Base-by-base conservation (phyloP, 495 filamentous ascomycete genomes). In the Wilcoxina mikolae region DNA sequence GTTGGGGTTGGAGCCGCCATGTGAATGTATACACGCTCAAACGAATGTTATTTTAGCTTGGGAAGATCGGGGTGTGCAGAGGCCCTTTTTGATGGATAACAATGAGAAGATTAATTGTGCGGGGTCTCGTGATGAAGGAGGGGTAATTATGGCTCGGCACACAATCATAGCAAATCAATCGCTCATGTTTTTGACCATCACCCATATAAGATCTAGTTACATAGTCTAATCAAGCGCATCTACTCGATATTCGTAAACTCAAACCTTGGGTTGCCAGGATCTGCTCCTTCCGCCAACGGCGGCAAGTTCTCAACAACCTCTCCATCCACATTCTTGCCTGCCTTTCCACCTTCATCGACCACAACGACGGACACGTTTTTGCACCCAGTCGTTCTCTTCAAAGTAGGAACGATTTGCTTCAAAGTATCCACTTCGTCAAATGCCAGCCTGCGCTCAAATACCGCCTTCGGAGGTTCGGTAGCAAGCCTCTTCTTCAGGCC, bases 361-460 rank as follows among this genome's bases (percentile, higher is more conserved):
- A 73, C 71, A 24, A 86, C 67, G 55, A 88, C 68, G 59, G 81
- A 77, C 23, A 86, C 68, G 39, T 69, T 74, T 61, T 74, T 78
- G 51, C 80, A 73, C 0, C 81, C 81, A 4, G 82, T 79, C 25
- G 78, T 78, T 60, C 78, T 76, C 74, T 78, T 76, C 63, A 82
- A 59, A 52, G 71, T 73, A n/a, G 61, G 65, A 1, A 75, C 56
- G 71, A 81, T 79, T 60, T 82, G 75, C 57, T 70, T 59, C 27
- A 90, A 69, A 51, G 80, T 81, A 48, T 75, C 77, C 15, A 82
- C 69, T 71, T 98, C 91, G 57, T 94, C 84, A 66, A 98, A 98
- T 3, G 76, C 74, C 49, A 98, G 69, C 68, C 87, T 85, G 51
- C 88, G 72, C 20, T 87, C 77, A 60, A 95, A 82, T 39, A 95